Evolutionary conservation across 2,329 filamentous ascomycete species (phyloP).

Genomic region (Mollisia scopiformis): DNA sequence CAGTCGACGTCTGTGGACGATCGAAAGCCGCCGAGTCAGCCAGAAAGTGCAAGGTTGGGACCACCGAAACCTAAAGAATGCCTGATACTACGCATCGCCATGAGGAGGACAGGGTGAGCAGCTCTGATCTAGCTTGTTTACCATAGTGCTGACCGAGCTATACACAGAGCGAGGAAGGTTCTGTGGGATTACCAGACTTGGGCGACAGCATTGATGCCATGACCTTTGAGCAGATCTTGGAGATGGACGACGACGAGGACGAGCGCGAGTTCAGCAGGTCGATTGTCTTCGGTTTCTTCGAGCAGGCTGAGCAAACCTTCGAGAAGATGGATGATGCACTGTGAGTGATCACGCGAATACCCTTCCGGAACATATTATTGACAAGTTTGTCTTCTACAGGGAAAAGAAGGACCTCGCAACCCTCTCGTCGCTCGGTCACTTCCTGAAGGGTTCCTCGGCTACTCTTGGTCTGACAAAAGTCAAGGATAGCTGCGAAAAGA

Average conservation of each 20-base stretch:
- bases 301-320: slow-evolving; percentile 88
- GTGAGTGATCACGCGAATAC: slow-evolving; percentile 61
- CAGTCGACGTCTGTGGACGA: neutral
- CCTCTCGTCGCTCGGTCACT: slow-evolving; percentile 87
- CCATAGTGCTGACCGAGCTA: slow-evolving; percentile 7
- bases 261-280: slow-evolving; percentile 86
- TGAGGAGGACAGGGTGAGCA: slow-evolving; percentile 22
- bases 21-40: neutral
- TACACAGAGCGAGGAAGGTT: slow-evolving; percentile 37
- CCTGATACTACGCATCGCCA: slow-evolving; percentile 14
- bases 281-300: slow-evolving; percentile 91
- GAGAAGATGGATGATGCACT: slow-evolving; percentile 78
- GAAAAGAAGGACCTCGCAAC: slow-evolving; percentile 68
- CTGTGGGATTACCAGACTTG: slow-evolving; percentile 52
- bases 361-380: neutral
- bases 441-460: slow-evolving; percentile 95
- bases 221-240: slow-evolving; percentile 94
- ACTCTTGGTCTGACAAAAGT: slow-evolving; percentile 90
- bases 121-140: neutral
- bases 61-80: slow-evolving; percentile 15
- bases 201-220: slow-evolving; percentile 75
- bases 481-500: slow-evolving; percentile 92
- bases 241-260: slow-evolving; percentile 93
- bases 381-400: slow-evolving; percentile 47
- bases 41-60: neutral